A percentile compares a stretch with the other conserved stretches of the same genome.
Conservation (phyloP, 768 basidiomycete genomes). For the Termitomyces sp. region DNA sequence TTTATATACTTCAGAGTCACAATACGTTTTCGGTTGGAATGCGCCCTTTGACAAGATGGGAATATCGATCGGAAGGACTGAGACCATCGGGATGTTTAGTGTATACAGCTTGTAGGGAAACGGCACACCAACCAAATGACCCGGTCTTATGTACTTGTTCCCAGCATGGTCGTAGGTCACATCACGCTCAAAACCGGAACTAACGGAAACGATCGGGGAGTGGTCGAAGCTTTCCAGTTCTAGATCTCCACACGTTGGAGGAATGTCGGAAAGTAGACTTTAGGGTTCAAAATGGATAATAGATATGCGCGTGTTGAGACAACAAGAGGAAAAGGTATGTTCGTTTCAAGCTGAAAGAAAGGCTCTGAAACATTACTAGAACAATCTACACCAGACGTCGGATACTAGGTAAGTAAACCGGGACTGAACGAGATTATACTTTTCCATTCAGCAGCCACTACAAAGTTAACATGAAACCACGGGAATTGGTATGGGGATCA, state of each 20-base stretch:
- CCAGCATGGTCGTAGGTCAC: slow-evolving; percentile 10
- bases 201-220: slow-evolving; percentile 27
- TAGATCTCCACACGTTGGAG: neutral
- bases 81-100: slow-evolving; percentile 21
- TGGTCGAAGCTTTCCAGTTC: neutral
- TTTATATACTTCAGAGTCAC: slow-evolving; percentile 36
- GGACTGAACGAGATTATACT: too few relatives aligned
- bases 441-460: too few relatives aligned
- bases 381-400: neutral
- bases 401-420: too few relatives aligned
- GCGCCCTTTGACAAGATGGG: slow-evolving; percentile 21
- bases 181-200: slow-evolving; percentile 28
- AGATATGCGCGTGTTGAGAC: neutral
- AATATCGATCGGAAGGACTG: slow-evolving; percentile 19
- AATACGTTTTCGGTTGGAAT: slow-evolving; percentile 21
- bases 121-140: slow-evolving; percentile 27
- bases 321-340: neutral
- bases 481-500: neutral
- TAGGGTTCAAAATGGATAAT: neutral
- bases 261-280: neutral
- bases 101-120: neutral
- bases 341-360: neutral
- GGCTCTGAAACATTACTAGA: neutral
- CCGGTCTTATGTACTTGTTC: slow-evolving; percentile 8
- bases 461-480: neutral